Evolutionary conservation across 2,329 filamentous ascomycete genomes (phyloP), one percentile per base, ranked within the genome.

Genomic region (Magnaporthiopsis poae): DNA sequence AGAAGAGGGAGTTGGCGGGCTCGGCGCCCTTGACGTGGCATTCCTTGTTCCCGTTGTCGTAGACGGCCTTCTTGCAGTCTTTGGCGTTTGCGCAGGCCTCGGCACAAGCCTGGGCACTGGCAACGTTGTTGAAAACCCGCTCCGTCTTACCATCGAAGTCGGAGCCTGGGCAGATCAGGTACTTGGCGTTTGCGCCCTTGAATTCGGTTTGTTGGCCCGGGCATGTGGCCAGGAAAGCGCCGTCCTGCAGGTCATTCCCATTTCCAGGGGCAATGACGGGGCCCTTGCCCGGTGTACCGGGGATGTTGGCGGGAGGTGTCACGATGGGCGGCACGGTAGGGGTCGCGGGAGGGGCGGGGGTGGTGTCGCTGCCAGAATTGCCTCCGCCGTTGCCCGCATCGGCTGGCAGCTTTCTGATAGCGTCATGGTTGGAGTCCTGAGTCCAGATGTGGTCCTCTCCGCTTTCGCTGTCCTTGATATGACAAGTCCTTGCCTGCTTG

Each of bases 61-160:
- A 68, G 1, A 66, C 67, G 29, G 65, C 67, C 13, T 68, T 66
- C 11, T 61, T 21, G 39, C 67, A 66, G 21, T 62, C 56, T 1
- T 52, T 27, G n/a, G 46, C 63, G 9, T 64, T 35, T 29, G 63
- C 35, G n/a, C 67, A 68, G 36, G 60, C 35, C 35, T 66, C 64
- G n/a, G 67, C 67, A 27, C 67, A 68, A 7, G 67, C 62, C 33
- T 36, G 12, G 5, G 46, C 62, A 18, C 60, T 46, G 15, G 65
- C 67, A 13, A 62, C 64, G 25, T 64, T 64, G 9, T 13, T 29
- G 29, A 68, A 7, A 18, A 66, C n/a, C 21, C 66, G 65, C 31
- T 60, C 65, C 15, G 64, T 63, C 12, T 35, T 39, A 2, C 64
- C 64, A 1, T 64, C 15, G 52, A 60, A 68, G 39, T 68, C 67